phyloP scores from a whole-genome alignment of 208 protist genomes.

The Phytomonas serpens region DNA sequence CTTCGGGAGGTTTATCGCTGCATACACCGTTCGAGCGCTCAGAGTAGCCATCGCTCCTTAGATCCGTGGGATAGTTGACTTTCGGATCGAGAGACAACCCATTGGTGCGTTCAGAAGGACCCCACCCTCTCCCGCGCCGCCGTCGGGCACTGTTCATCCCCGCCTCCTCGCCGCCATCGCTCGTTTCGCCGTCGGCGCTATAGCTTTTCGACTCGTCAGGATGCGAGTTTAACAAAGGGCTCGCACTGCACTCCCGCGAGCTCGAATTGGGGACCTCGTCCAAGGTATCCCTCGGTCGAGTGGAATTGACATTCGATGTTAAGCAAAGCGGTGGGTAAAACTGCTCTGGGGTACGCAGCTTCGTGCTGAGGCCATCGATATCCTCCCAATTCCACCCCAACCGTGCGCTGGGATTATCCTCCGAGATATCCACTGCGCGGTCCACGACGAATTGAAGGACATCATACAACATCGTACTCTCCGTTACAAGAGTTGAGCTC shows the following conservation, averaged over 20 bases:
- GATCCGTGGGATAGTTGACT: not conserved
- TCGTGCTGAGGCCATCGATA: constrained; percentile 68
- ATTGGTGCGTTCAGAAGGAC: not conserved
- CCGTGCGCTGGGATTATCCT: constrained; percentile 20
- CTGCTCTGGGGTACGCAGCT: constrained; percentile 41
- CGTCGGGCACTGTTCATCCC: not conserved
- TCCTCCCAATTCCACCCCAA: constrained; percentile 60
- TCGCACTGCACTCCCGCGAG: not conserved
- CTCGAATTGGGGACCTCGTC: too few relatives aligned
- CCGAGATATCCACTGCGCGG: constrained; percentile 66
- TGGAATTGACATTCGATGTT: constrained; percentile 5
- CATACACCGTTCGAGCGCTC: not conserved
- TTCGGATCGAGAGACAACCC: not conserved
- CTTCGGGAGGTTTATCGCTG: not conserved
- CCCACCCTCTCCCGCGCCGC: not conserved
- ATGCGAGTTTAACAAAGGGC: not conserved
- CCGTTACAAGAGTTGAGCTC: constrained; percentile 62
- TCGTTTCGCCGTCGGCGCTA: not conserved
- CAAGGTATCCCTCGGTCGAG: not conserved
- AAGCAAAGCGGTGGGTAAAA: constrained; percentile 57
- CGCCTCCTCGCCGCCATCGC: not conserved
- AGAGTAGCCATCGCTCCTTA: not conserved
- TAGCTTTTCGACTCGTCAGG: not conserved
- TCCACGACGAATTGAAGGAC: constrained; percentile 75
- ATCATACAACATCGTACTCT: constrained; percentile 67